Conservation (phyloP, 768 basidiomycete genomes). For the Kondoa subrosea region DNA sequence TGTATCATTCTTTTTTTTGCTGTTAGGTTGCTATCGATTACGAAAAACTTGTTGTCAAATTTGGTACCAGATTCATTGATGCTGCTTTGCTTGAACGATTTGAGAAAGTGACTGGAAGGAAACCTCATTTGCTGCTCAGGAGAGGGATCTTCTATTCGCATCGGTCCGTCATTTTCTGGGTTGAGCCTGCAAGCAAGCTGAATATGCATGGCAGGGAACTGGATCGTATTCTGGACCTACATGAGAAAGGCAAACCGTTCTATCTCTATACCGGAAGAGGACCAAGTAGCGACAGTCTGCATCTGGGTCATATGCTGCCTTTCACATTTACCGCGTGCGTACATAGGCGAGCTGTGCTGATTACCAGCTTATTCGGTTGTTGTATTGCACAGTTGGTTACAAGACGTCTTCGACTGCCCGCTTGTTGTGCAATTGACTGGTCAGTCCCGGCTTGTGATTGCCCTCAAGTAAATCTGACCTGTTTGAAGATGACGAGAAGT, state of each 20-base stretch:
- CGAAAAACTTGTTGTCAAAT: slow-evolving; percentile 81
- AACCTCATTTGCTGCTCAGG: slow-evolving; percentile 71
- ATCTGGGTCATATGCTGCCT: slow-evolving; percentile 92
- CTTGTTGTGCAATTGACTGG: slow-evolving; percentile 91
- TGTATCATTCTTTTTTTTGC: not conserved
- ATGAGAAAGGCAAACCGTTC: slow-evolving; percentile 92
- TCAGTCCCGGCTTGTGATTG: slow-evolving; percentile 29
- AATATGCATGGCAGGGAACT: slow-evolving; percentile 49
- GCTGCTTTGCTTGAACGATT: slow-evolving; percentile 64
- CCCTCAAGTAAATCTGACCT: not conserved
- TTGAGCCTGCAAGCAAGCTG: slow-evolving; percentile 6
- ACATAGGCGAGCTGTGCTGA: not conserved
- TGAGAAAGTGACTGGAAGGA: slow-evolving; percentile 71
- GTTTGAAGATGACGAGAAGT: slow-evolving; percentile 81
- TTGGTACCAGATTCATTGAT: slow-evolving; percentile 74
- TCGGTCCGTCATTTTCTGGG: slow-evolving; percentile 42
- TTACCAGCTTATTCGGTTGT: not conserved
- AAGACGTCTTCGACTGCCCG: slow-evolving; percentile 86
- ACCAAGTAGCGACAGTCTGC: slow-evolving; percentile 90
- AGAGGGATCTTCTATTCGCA: slow-evolving; percentile 97
- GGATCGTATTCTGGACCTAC: slow-evolving; percentile 80
- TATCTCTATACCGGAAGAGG: slow-evolving; percentile 96
- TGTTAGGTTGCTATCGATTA: slow-evolving; percentile 65
- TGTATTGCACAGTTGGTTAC: slow-evolving; percentile 56
- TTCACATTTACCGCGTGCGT: slow-evolving; percentile 89